Conservation (phyloP, 176 grass and related monocot species). For the Thinopyrum elongatum region DNA sequence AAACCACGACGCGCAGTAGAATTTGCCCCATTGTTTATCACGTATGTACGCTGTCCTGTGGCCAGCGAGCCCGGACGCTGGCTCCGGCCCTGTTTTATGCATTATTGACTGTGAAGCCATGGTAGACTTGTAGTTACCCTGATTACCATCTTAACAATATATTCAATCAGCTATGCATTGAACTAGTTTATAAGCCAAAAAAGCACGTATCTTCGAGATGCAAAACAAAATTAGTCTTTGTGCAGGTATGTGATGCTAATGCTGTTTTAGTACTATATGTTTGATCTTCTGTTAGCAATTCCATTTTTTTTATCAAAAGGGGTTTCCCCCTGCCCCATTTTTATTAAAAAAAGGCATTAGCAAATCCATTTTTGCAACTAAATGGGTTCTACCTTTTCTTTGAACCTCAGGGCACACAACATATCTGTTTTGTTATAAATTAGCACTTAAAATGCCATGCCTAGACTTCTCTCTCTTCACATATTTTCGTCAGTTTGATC, state of each 20-base stretch:
- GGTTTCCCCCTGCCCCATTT: no score
- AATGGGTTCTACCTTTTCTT: neutral
- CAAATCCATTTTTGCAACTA: neutral
- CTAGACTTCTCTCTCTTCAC: neutral
- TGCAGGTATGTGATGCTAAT: neutral
- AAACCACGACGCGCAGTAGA: no score
- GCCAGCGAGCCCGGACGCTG: no score
- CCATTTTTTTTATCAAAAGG: neutral
- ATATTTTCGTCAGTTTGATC: neutral
- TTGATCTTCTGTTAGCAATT: conserved; percentile 3
- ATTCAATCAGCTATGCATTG: neutral
- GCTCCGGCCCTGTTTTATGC: neutral
- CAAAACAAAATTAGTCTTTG: neutral
- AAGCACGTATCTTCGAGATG: neutral
- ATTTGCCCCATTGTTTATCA: no score
- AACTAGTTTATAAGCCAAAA: neutral
- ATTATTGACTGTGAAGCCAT: neutral
- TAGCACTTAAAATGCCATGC: neutral
- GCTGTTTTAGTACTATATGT: neutral
- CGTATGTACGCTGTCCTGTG: no score
- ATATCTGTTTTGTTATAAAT: conserved; percentile 1
- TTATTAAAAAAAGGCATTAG: neutral
- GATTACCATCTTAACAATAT: neutral
- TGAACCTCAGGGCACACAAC: neutral
- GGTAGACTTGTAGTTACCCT: neutral